Conservation (phyloP, 1,284 basidiomycete species). For the Moesziomyces sp. region DNA sequence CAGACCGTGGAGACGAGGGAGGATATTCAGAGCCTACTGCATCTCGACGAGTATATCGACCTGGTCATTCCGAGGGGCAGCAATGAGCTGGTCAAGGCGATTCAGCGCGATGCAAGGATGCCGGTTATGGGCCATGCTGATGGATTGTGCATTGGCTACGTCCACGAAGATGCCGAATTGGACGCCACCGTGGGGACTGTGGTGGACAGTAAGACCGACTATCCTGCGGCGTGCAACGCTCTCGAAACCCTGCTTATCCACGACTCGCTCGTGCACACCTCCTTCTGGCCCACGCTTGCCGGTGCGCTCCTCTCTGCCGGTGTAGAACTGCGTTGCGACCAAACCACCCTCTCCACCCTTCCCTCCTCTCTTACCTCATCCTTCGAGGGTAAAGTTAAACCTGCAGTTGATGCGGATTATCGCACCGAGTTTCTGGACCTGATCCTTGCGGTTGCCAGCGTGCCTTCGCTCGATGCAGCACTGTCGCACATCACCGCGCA, state of each 20-base stretch:
- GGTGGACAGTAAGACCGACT: conserved; percentile 93
- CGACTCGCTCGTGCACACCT: conserved; percentile 68
- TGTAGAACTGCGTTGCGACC: conserved; percentile 85
- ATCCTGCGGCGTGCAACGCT: conserved; percentile 96
- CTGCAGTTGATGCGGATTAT: conserved; percentile 74
- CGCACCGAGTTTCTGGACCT: conserved; percentile 79
- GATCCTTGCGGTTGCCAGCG: conserved; percentile 76
- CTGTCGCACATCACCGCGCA: conserved; percentile 91
- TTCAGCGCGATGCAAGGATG: conserved; percentile 90
- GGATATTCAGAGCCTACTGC: conserved; percentile 86
- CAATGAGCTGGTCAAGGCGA: conserved; percentile 86
- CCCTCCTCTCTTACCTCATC: not conserved
- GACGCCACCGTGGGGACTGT: conserved; percentile 83
- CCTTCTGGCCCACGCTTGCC: conserved; percentile 83
- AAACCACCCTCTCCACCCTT: conserved; percentile 47
- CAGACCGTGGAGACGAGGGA: conserved; percentile 92
- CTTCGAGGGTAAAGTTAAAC: conserved; percentile 15
- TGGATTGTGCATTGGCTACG: conserved; percentile 87
- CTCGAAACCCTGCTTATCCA: conserved; percentile 91
- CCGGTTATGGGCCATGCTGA: conserved; percentile 99
- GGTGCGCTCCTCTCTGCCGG: conserved; percentile 75
- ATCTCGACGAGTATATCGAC: conserved; percentile 91
- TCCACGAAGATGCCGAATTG: conserved; percentile 83
- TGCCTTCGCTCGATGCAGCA: conserved; percentile 78
- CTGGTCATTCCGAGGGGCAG: conserved; percentile 96